Evolutionary conservation across 179 eudicot genomes (phyloP).

Genomic region (Silene noctiflora): DNA sequence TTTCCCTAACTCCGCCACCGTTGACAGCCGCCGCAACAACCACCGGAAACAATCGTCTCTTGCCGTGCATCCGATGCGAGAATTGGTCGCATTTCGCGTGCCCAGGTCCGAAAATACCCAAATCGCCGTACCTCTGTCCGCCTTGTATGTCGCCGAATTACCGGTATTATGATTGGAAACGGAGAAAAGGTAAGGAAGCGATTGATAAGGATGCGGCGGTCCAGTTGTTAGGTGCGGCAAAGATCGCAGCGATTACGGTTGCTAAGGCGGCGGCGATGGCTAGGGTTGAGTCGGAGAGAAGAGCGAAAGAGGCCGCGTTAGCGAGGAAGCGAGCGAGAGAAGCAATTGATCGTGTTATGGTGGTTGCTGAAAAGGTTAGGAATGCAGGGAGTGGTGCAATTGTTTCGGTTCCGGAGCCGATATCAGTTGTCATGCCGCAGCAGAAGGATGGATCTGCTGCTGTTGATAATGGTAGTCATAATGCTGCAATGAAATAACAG

Average conservation of each 20-base stretch:
- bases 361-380: slow-evolving; percentile 21
- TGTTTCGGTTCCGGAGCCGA: slow-evolving; percentile 3
- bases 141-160: slow-evolving; percentile 46
- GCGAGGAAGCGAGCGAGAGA: slow-evolving; percentile 74
- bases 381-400: not conserved
- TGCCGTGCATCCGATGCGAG: slow-evolving; percentile 53
- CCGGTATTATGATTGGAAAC: slow-evolving; percentile 24
- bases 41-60: slow-evolving; percentile 17
- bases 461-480: slow-evolving; percentile 11
- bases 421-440: slow-evolving; percentile 5
- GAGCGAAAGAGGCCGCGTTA: slow-evolving; percentile 59
- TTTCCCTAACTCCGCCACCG: slow-evolving; percentile 22
- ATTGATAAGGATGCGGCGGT: not conserved
- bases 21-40: slow-evolving; percentile 8
- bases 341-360: slow-evolving; percentile 54
- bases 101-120: slow-evolving; percentile 32
- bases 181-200: not conserved
- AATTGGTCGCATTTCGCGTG: slow-evolving; percentile 58
- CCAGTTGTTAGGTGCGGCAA: slow-evolving; percentile 35
- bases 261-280: slow-evolving; percentile 45
- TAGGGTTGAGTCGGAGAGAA: slow-evolving; percentile 55
- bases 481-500: not conserved
- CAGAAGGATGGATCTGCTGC: not conserved
- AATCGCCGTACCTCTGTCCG: slow-evolving; percentile 58
- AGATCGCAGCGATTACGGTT: slow-evolving; percentile 55